Evolutionary conservation across 352 stramenopile genomes (phyloP), one percentile per base, ranked within the genome.

Genomic region (Phytopythium boreale): DNA sequence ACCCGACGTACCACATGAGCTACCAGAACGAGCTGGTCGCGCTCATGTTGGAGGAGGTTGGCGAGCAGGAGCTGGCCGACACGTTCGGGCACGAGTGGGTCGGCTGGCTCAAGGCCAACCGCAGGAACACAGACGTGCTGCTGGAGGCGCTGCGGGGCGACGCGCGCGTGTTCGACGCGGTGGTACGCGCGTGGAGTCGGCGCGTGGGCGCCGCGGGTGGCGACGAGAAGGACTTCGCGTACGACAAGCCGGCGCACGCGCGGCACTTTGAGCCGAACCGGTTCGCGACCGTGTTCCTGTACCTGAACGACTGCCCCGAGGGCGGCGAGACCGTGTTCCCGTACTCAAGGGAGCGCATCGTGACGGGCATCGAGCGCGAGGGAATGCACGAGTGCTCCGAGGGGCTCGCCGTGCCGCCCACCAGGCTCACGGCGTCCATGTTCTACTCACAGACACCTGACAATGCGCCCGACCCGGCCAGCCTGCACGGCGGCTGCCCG

Each of bases 241-340:
- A 86, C 63, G 72, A 71, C 46, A 84, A 73, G 29, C 82, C 82
- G 2, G 63, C 63, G 59, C 57, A 84, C 61, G 49, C 82, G 50
- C 69, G 79, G 29, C 77, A 88, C 53, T 89, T 90, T 58, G 80
- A 89, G 64, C 81, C 83, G 27, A 98, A 99, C 79, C 85, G 96
- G 20, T 98, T 97, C 70, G 92, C 89, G 9, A 98, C 95, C 17
- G 79, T 98, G 14, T 97, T 98, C 53, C 80, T 97, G 68, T 99
- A 99, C 76, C 75, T 99, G 41, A 98, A 88, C 64, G 88, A 98
- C 60, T 97, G 98, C 12, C 75, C 80, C 15, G 84, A 97, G 62
- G 96, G 96, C 53, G 96, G 96, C 20, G 87, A 98, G 75, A 98
- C 95, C 5, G 86, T 98, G 20, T 98, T 99, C 71, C 95, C 79